These are phyloP conservation scores for Boletus eberwhitei DNA, from an alignment of 768 basidiomycete genomes.

Conservation along the genomic window DNA sequence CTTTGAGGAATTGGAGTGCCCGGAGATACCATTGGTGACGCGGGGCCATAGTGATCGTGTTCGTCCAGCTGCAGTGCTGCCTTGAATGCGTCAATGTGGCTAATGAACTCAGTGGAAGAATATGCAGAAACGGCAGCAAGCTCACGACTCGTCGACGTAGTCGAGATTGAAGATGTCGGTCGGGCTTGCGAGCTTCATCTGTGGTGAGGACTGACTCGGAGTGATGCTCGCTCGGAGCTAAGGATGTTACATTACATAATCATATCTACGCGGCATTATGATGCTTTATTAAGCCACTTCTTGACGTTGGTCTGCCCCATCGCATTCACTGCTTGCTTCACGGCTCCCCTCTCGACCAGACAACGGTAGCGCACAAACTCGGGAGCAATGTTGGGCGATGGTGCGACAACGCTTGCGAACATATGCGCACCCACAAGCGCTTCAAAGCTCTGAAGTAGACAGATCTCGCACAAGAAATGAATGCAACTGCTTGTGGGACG, in stretches of 20 bases:
- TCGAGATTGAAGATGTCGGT: slow-evolving; percentile 41
- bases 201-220: not conserved
- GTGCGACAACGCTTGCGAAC: slow-evolving; percentile 50
- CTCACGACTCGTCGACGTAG: slow-evolving; percentile 74
- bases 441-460: slow-evolving; percentile 66
- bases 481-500: slow-evolving; percentile 26
- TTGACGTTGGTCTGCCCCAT: slow-evolving; percentile 67
- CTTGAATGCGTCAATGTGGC: slow-evolving; percentile 74
- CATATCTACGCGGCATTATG: slow-evolving; percentile 7
- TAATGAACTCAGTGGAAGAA: slow-evolving; percentile 22
- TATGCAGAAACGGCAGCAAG: not conserved
- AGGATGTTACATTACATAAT: slow-evolving; percentile 23
- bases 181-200: slow-evolving; percentile 11
- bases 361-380: slow-evolving; percentile 79
- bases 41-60: slow-evolving; percentile 18
- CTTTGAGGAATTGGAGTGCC: slow-evolving; percentile 28
- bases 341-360: slow-evolving; percentile 55
- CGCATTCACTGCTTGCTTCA: slow-evolving; percentile 65
- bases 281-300: slow-evolving; percentile 71
- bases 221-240: not conserved
- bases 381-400: slow-evolving; percentile 49
- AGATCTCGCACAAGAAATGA: not conserved
- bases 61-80: slow-evolving; percentile 70
- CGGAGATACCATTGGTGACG: slow-evolving; percentile 22
- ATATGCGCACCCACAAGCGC: slow-evolving; percentile 53